Evolutionary conservation across 768 basidiomycete genomes (phyloP), one percentile per base, ranked within the genome.

Genomic region (Termitomyces sp.): DNA sequence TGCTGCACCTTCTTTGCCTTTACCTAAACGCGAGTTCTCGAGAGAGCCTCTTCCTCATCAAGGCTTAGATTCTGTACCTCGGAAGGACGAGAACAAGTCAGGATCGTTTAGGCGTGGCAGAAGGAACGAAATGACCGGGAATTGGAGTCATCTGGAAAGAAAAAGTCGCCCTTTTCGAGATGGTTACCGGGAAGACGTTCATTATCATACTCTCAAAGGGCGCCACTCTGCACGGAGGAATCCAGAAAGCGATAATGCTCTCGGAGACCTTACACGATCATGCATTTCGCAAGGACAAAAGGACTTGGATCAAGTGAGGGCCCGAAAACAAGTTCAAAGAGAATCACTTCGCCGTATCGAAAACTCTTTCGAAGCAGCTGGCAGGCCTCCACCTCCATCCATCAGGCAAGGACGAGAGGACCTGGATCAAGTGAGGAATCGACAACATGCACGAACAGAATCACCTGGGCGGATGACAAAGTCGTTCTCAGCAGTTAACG

Each of bases 1-100:
- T 6, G n/a, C 13, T 15, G 13, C 5, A 16, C 43, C n/a, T 20
- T 31, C n/a, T 20, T 31, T 16, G 4, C 32, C n/a, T 29, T 20
- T 27, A 12, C 49, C 40, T 7, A 32, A 32, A 39, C 46, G 50
- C n/a, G 47, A 48, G 23, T 62, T 62, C 45, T 39, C 55, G 2
- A 49, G 61, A 49, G 61, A 62, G 9, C 20, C 58, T 15, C 20
- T 60, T 39, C 61, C 61, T 29, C 61, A 62, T 13, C 18, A 52
- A 18, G 56, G 46, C 25, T 6, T 36, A 5, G 15, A 44, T 16
- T 32, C 27, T 5, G 3, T 20, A 7, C 12, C 12, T 20, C 18
- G n/a, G 5, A 20, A 47, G 32, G 29, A 16, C n/a, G 20, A 25
- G 13, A 18, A 7, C 38, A 23, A 12, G 53, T 13, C 13, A 39